Evolutionary conservation across 2,329 filamentous ascomycete species (phyloP), one percentile per base, ranked within the genome.

Genomic region (Aspergillus sp.): DNA sequence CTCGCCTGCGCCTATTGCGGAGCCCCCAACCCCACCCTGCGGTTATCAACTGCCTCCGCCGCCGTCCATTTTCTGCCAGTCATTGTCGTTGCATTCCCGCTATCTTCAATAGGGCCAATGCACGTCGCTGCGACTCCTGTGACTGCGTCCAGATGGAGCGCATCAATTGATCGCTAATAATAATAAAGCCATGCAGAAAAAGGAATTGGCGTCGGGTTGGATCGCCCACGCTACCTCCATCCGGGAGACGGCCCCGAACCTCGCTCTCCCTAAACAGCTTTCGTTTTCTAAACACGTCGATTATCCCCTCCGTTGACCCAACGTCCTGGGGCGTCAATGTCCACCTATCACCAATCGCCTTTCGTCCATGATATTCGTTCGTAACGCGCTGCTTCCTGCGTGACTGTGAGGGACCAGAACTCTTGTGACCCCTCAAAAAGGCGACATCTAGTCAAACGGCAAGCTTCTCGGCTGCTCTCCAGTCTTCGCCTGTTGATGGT

Each of bases 51-150:
- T 57, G 49, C 56, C 54, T 60, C 58, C 61, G 58, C 59, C 52
- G 52, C 56, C 59, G 41, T 58, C 57, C 49, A 56, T 53, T 54
- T 59, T 60, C 64, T 65, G 63, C 64, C 64, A 65, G 61, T 66
- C 61, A 66, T 66, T 44, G 53, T 51, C 52, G 58, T 52, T 60
- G 51, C 60, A 58, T 60, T 62, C 57, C 58, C 56, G 58, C 61
- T 65, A 64, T 65, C 61, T 48, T 62, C 56, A 63, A 64, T 65
- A 60, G 59, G 64, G 56, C 64, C 62, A 62, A 62, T 61, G 60
- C 61, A 62, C 44, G 51, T 23, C 52, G 55, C 57, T 64, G 52
- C 56, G 55, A 55, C 46, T 51, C 39, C 55, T 48, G 58, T 61
- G 62, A 58, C 56, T 56, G 57, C 58, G 56, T 31, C 50, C 41